Conservation (phyloP, 352 stramenopile species). For the Phytophthora syringae region DNA sequence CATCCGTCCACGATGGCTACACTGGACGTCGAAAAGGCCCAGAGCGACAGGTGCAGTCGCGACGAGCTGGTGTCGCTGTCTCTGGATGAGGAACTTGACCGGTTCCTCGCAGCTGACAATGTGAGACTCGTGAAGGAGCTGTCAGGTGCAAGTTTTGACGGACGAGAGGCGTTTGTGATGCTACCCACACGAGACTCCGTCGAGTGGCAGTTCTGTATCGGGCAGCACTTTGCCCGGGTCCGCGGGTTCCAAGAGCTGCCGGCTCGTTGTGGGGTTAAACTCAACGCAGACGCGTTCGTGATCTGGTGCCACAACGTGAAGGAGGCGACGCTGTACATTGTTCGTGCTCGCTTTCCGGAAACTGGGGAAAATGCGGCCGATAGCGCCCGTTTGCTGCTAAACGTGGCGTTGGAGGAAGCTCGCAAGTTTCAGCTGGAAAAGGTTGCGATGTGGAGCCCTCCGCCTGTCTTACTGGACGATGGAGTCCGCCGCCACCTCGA, state of each 20-base stretch:
- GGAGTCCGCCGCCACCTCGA: no score
- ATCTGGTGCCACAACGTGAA: slow-evolving; percentile 78
- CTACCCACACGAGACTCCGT: slow-evolving; percentile 61
- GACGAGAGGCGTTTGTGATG: slow-evolving; percentile 46
- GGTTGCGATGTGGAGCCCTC: slow-evolving; percentile 56
- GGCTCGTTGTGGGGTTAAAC: slow-evolving; percentile 42
- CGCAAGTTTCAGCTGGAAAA: slow-evolving; percentile 48
- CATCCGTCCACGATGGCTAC: slow-evolving; percentile 53
- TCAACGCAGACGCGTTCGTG: slow-evolving; percentile 54
- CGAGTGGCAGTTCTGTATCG: slow-evolving; percentile 75
- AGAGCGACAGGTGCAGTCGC: slow-evolving; percentile 8
- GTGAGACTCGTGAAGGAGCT: slow-evolving; percentile 41
- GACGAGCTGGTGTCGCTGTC: slow-evolving; percentile 24
- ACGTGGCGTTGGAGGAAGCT: slow-evolving; percentile 45
- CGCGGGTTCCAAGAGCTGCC: slow-evolving; percentile 43
- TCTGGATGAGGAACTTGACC: slow-evolving; percentile 48
- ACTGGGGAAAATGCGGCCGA: slow-evolving; percentile 10
- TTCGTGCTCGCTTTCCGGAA: slow-evolving; percentile 49
- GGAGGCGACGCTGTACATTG: slow-evolving; percentile 58
- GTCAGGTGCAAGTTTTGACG: slow-evolving; percentile 36
- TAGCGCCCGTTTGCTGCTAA: slow-evolving; percentile 33
- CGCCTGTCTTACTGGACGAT: slow-evolving; percentile 19
- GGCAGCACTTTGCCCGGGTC: slow-evolving; percentile 51
- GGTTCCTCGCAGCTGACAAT: slow-evolving; percentile 53
- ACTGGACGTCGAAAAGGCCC: slow-evolving; percentile 26